Evolutionary conservation across 1,284 basidiomycete genomes (phyloP).

Genomic region (Cystobasidium pallidum): DNA sequence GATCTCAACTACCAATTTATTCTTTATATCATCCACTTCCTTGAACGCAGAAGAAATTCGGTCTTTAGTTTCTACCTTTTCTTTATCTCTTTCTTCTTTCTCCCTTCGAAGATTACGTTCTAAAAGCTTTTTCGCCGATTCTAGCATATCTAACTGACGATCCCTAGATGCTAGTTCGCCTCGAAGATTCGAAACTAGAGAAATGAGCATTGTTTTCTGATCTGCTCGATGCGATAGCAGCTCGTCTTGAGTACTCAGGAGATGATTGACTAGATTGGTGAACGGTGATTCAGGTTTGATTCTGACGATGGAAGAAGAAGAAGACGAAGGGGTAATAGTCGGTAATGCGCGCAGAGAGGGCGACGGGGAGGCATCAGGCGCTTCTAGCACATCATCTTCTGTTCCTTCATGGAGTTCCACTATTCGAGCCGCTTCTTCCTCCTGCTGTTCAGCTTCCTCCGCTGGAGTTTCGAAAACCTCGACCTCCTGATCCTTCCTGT

Average conservation of each 20-base stretch:
- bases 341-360: constrained; percentile 17
- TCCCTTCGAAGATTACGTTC: constrained; percentile 14
- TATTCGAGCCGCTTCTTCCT: not conserved
- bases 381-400: constrained; percentile 8
- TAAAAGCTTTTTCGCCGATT: constrained; percentile 19
- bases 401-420: not conserved
- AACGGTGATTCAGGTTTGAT: constrained; percentile 39
- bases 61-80: constrained; percentile 2
- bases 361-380: constrained; percentile 14
- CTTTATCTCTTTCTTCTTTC: constrained; percentile 20
- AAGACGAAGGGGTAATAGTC: constrained; percentile 36
- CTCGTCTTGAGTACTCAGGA: constrained; percentile 37
- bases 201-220: constrained; percentile 41
- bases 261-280: constrained; percentile 32
- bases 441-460: not conserved
- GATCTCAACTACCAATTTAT: constrained; percentile 22
- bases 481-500: not conserved
- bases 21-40: constrained; percentile 26
- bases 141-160: constrained; percentile 27
- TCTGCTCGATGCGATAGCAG: constrained; percentile 40
- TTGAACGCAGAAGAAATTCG: constrained; percentile 14
- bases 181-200: constrained; percentile 33
- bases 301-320: constrained; percentile 28
- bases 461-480: constrained; percentile 12
- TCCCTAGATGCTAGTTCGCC: constrained; percentile 40